Evolutionary conservation across 805 yeast genomes (phyloP), one percentile per base, ranked within the genome.

Genomic region (Cyberlindnera bimundalis): DNA sequence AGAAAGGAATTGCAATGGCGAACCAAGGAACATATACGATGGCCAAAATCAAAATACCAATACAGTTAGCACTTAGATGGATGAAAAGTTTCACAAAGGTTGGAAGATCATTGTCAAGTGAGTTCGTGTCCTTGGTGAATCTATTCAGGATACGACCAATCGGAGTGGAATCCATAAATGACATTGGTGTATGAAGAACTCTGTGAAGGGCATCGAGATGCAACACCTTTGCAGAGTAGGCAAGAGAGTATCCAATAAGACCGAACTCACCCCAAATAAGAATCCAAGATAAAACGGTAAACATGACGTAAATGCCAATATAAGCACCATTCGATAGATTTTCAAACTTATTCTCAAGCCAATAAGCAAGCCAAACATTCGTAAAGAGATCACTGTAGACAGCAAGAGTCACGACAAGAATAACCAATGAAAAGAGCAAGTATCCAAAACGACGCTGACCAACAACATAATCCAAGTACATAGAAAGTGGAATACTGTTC

Each of bases 111-210:
- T 83, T 84, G 58, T 87, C 96, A 57, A 86, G 65, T 9, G 78
- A 76, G 53, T 85, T 91, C 0, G 89, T 81, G 60, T 86, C 96
- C 52, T 84, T 84, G 2, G 46, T 21, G 27, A 42, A 42, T 17
- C 46, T 18, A 39, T 42, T 42, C 27, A 35, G 11, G 21, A 40
- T 19, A 15, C 39, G 32, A 3, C 96, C 43, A 24, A 35, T 13
- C 6, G 96, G 96, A 0, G 91, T 82, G 9, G 85, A 74, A 58
- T 87, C 96, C 66, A 86, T 74, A 55, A 77, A 87, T 1, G 79
- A 62, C 89, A 86, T 84, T 30, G 93, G 93, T 2, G 89, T 77
- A 39, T 77, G 78, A 46, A 87, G 64, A 12, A 87, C 67, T 16
- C 65, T 68, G 30, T 70, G 57, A 17, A 79, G 65, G 1, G 90